Base-by-base conservation (phyloP, 331 rosid species). In the Stylosanthes scabra region DNA sequence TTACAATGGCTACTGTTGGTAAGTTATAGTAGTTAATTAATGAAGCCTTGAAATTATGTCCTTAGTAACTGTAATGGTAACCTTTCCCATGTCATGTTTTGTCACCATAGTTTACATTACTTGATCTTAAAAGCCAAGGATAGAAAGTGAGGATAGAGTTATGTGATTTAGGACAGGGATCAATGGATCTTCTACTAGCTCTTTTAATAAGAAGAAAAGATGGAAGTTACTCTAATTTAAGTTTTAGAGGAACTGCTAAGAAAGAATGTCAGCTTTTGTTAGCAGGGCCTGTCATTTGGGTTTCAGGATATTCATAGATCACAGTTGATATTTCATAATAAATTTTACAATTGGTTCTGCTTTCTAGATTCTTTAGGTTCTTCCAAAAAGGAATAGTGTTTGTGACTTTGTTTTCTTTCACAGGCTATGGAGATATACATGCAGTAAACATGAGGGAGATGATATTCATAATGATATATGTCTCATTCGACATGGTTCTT, bases 1-100 rank as follows among this genome's bases (percentile, higher is more conserved):
- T 95, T 60, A 95, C 99, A 0, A 95, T 95, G 99, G 96, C 98
- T 69, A 95, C 99, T 20, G 98, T 95, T 31, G 99, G 99, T 95
- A 82, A 44, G 88, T 78, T 68, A 12, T 11, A 42, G 31, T 44
- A 6, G 20, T 68, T 63, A 47, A 27, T 66, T 69, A 5, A 60
- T 42, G 8, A 11, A 40, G 27, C 57, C 25, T 20, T 20, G 70
- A 13, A 8, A 11, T 55, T 44, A 55, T 61, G 61, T 47, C 56
- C n/a, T 71, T 47, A 13, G 49, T 46, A 51, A 25, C 40, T 44
- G 72, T 45, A 45, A 39, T 44, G 11, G 28, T 11, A n/a, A 15
- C n/a, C 34, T 44, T 52, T 20, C 77, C 66, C 56, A 44, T 44
- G 61, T 54, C 15, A 60, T 40, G 49, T 46, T 40, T 41, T 76